A percentile compares a stretch with the other conserved stretches of the same genome.
Conservation (phyloP, 805 yeast genomes). For the Kodamaea restingae region DNA sequence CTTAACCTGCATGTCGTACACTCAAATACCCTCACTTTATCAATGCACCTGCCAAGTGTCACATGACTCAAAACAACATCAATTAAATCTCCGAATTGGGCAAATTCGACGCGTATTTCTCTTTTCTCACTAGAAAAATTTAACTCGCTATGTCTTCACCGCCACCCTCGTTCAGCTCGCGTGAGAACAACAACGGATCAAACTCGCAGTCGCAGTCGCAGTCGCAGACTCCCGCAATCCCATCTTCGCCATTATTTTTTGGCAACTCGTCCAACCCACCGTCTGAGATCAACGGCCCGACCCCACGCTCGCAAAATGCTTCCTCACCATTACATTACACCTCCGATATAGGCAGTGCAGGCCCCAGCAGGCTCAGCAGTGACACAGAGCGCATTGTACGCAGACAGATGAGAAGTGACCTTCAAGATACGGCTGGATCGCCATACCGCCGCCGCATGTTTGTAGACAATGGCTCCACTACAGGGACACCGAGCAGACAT, state of each 20-base stretch:
- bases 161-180: conserved; percentile 35
- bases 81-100: conserved; percentile 7
- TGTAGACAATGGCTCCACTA: conserved; percentile 29
- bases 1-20: no score
- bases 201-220: conserved; percentile 36
- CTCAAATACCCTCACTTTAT: no score
- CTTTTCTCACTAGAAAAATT: neutral
- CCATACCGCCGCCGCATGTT: conserved; percentile 64
- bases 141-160: conserved; percentile 12
- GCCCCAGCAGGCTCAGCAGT: conserved; percentile 33
- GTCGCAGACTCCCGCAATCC: conserved; percentile 37
- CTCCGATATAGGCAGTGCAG: conserved; percentile 30
- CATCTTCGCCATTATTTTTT: conserved; percentile 56
- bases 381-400: conserved; percentile 43
- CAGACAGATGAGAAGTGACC: conserved; percentile 69
- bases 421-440: conserved; percentile 67
- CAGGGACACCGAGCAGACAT: conserved; percentile 5
- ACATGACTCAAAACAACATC: neutral
- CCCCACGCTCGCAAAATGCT: conserved; percentile 26
- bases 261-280: conserved; percentile 43
- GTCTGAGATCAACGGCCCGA: conserved; percentile 26
- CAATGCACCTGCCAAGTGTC: no score
- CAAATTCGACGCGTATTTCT: conserved; percentile 3
- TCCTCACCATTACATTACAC: conserved; percentile 52
- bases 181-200: conserved; percentile 27